Evolutionary conservation across 2,329 filamentous ascomycete species (phyloP).

Genomic region (Hymenoscyphus occultus): DNA sequence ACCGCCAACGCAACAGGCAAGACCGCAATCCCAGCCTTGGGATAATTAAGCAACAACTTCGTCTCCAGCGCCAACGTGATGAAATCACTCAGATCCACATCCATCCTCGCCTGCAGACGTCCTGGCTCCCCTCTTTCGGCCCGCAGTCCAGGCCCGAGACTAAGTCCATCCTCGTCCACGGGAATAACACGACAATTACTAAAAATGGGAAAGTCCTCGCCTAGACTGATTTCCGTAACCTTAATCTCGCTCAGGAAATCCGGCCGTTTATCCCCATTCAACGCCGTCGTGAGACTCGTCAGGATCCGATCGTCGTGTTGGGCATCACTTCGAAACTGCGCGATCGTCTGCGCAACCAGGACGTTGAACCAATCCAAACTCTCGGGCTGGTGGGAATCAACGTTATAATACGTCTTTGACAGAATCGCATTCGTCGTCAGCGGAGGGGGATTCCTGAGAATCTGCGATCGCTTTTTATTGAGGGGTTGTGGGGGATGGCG

Average conservation of each 20-base stretch:
- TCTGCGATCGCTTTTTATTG: conserved; percentile 66
- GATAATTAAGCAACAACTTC: conserved; percentile 90
- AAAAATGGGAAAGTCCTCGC: conserved; percentile 97
- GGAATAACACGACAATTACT: conserved; percentile 97
- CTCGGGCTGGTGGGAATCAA: conserved; percentile 91
- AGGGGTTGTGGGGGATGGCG: conserved; percentile 41
- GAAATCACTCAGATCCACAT: conserved; percentile 94
- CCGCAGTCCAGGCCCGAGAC: conserved; percentile 42
- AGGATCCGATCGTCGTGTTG: conserved; percentile 89
- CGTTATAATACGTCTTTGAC: conserved; percentile 96
- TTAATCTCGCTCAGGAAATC: conserved; percentile 92
- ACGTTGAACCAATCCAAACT: conserved; percentile 99
- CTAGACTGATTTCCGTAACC: conserved; percentile 88
- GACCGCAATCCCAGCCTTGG: conserved; percentile 82
- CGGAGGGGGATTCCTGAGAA: conserved; percentile 68
- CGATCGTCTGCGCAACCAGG: conserved; percentile 91
- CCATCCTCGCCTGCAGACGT: conserved; percentile 88
- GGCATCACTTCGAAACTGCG: conserved; percentile 89
- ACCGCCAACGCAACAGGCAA: conserved; percentile 90
- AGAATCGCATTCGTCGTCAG: conserved; percentile 93
- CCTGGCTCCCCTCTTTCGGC: conserved; percentile 55
- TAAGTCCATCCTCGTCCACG: conserved; percentile 74
- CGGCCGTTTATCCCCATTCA: conserved; percentile 84
- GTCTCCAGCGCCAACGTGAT: conserved; percentile 94
- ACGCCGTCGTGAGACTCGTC: conserved; percentile 73